Evolutionary conservation across 1,139 yeast species (phyloP).

Genomic region (Candida tunisiensis): DNA sequence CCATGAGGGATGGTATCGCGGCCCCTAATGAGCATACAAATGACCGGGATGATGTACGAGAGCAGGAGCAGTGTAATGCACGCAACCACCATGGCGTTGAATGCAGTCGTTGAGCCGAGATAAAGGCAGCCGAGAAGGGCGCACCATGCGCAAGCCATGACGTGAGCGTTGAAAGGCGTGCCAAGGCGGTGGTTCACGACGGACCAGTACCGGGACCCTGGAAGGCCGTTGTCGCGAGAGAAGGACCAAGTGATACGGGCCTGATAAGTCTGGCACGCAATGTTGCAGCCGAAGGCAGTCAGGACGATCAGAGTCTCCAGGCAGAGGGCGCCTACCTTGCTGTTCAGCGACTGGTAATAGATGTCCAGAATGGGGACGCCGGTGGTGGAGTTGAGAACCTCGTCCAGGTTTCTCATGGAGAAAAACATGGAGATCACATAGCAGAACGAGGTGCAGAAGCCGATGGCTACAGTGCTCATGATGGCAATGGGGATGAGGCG

Average conservation of each 20-base stretch:
- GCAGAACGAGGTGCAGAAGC: slow-evolving; percentile 8
- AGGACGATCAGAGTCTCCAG: slow-evolving; percentile 37
- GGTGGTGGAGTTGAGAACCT: slow-evolving; percentile 26
- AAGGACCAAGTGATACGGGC: slow-evolving; percentile 38
- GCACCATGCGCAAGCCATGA: too few species aligned
- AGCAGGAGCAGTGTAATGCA: slow-evolving; percentile 35
- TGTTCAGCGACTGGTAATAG: slow-evolving; percentile 39
- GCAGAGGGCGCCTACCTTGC: slow-evolving; percentile 14
- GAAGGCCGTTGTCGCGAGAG: slow-evolving; percentile 47
- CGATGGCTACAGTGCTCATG: too few species aligned
- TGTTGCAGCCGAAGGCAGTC: slow-evolving; percentile 60
- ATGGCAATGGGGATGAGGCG: slow-evolving; percentile 10
- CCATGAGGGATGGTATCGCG: slow-evolving; percentile 53
- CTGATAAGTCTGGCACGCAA: slow-evolving; percentile 50
- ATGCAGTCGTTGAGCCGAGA: too few species aligned
- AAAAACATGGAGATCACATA: slow-evolving; percentile 35
- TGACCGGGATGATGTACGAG: slow-evolving; percentile 33
- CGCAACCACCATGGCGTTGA: slow-evolving; percentile 38
- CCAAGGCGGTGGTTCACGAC: slow-evolving; percentile 28
- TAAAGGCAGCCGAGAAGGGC: too few species aligned
- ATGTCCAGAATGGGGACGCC: slow-evolving; percentile 46
- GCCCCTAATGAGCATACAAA: slow-evolving; percentile 37
- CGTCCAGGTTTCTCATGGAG: slow-evolving; percentile 33
- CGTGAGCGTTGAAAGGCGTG: slow-evolving; percentile 38
- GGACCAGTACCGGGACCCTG: slow-evolving; percentile 31